Conservation (phyloP, 192 early-diverging fungal species). For the Irineochytrium annulatum region DNA sequence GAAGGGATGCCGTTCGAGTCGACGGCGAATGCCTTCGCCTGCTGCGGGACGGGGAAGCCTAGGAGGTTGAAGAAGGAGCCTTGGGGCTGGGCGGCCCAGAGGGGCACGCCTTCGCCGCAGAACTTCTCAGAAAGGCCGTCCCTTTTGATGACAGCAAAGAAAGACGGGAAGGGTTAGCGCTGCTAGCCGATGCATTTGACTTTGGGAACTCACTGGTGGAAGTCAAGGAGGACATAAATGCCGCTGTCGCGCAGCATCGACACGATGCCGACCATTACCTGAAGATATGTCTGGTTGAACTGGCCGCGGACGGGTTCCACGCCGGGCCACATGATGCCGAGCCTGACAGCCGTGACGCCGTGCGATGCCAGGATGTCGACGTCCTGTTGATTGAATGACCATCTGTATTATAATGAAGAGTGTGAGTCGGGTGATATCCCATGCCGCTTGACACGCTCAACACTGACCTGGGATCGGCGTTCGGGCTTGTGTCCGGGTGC, state of each 20-base stretch:
- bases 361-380: background rate
- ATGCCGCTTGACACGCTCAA: slow-evolving; percentile 10
- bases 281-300: slow-evolving; percentile 54
- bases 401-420: slow-evolving; percentile 8
- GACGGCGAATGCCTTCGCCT: background rate
- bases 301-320: slow-evolving; percentile 56
- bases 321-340: slow-evolving; percentile 49
- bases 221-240: slow-evolving; percentile 60
- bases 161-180: slow-evolving; percentile 15
- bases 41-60: slow-evolving; percentile 1
- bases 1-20: slow-evolving; percentile 4
- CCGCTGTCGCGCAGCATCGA: slow-evolving; percentile 5
- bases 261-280: slow-evolving; percentile 29
- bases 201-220: slow-evolving; percentile 51
- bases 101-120: slow-evolving; percentile 50
- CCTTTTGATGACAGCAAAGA: background rate
- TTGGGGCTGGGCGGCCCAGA: slow-evolving; percentile 18
- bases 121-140: slow-evolving; percentile 18
- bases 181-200: too few species aligned
- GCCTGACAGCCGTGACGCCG: slow-evolving; percentile 10
- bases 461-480: background rate
- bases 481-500: slow-evolving; percentile 1
- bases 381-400: slow-evolving; percentile 18
- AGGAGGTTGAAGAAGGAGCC: background rate
- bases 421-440: slow-evolving; percentile 10